A percentile compares a stretch with the other conserved stretches of the same genome.
phyloP scores from a whole-genome alignment of 306 rosid species.

The Prunus mongolica region DNA sequence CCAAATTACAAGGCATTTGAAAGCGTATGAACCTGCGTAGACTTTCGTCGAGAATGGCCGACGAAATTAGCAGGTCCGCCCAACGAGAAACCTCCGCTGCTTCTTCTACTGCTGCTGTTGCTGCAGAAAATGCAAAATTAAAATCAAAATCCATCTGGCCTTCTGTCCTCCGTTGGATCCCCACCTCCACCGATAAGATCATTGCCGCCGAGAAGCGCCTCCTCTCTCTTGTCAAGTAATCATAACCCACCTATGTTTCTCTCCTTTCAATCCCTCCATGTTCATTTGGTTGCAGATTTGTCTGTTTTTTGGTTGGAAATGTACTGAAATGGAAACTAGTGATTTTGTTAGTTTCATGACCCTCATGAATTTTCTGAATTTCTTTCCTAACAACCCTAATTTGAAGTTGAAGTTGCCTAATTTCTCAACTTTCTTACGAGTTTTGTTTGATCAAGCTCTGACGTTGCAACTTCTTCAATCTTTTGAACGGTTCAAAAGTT shows the following conservation, averaged over 20 bases:
- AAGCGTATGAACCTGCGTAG: conserved; percentile 43
- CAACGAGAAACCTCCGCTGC: conserved; percentile 32
- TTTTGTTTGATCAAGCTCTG: neutral
- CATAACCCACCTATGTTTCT: neutral
- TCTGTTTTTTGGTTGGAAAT: neutral
- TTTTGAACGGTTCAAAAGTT: neutral
- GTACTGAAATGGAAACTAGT: neutral
- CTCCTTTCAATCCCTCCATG: neutral
- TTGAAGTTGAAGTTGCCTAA: neutral
- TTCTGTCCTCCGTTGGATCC: conserved; percentile 84
- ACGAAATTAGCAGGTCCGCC: conserved; percentile 42
- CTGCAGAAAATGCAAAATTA: conserved; percentile 4
- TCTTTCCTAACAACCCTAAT: neutral
- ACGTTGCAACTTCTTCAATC: neutral
- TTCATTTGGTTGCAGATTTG: neutral
- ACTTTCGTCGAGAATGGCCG: conserved; percentile 51
- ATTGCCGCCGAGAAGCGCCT: conserved; percentile 88
- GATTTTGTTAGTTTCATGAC: neutral
- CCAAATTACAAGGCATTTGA: neutral
- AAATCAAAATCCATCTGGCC: conserved; percentile 63
- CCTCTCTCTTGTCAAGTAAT: conserved; percentile 83
- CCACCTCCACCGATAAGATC: conserved; percentile 78
- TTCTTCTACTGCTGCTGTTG: neutral
- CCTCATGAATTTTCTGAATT: neutral
- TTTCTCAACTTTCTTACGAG: neutral